Evolutionary conservation across 805 yeast genomes (phyloP).

Genomic region (Metschnikowia vanudenii): DNA sequence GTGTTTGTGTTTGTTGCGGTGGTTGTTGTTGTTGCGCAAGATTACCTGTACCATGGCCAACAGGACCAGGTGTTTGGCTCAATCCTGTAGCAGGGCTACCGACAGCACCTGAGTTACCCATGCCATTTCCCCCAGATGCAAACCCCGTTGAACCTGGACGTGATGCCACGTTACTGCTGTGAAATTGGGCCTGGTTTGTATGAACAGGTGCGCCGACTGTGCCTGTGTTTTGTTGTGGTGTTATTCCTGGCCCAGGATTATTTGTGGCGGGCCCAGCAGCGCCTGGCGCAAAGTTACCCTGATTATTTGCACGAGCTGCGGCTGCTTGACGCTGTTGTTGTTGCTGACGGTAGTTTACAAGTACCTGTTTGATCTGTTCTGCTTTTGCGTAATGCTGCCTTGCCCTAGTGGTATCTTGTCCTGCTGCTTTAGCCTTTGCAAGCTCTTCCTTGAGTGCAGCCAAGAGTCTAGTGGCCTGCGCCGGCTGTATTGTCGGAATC

Average conservation of each 20-base stretch:
- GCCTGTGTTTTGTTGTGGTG: neutral
- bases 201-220: constrained; percentile 8
- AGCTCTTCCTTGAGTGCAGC: constrained; percentile 58
- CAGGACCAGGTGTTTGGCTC: constrained; percentile 1
- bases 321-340: constrained; percentile 38
- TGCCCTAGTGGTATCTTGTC: constrained; percentile 48
- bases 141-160: constrained; percentile 8
- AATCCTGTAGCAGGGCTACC: constrained; percentile 1
- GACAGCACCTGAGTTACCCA: neutral
- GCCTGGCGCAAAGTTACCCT: constrained; percentile 4
- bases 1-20: constrained; percentile 1
- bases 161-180: constrained; percentile 1
- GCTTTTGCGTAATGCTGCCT: constrained; percentile 62
- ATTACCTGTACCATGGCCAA: neutral
- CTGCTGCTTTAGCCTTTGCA: constrained; percentile 59
- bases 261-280: constrained; percentile 2
- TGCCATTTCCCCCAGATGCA: constrained; percentile 4
- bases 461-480: constrained; percentile 57
- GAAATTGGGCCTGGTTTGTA: constrained; percentile 7
- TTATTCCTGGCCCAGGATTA: neutral
- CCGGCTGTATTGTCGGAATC: constrained; percentile 38
- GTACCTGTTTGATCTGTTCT: constrained; percentile 58
- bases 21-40: constrained; percentile 1
- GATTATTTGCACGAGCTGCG: constrained; percentile 11
- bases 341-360: constrained; percentile 54